Percentiles rank a stretch among this genome's conserved stretches.
Evolutionary conservation across 1,139 yeast genomes (phyloP).

Genomic region (Geotrichum carabidarum): DNA sequence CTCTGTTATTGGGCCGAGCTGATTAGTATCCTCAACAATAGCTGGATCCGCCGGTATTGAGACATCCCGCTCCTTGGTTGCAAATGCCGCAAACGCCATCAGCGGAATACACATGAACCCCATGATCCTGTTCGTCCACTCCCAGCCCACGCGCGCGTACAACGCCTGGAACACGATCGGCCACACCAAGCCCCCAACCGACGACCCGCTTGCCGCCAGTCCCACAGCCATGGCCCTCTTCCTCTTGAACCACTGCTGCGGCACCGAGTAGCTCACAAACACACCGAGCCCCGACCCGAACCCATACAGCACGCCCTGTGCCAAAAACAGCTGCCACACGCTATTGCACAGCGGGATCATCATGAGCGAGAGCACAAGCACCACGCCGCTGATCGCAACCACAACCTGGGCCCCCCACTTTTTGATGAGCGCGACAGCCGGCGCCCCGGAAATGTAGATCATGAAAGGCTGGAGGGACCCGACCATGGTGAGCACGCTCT

Average conservation of each 20-base stretch:
- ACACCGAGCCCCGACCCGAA: slow-evolving; percentile 40
- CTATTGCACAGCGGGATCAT: slow-evolving; percentile 48
- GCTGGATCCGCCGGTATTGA: background rate
- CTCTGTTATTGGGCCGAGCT: background rate
- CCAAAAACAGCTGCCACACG: slow-evolving; percentile 51
- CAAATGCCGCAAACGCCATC: slow-evolving; percentile 37
- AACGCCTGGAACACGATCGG: slow-evolving; percentile 42
- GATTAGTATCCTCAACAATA: background rate
- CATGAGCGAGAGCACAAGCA: slow-evolving; percentile 47
- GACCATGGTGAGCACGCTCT: slow-evolving; percentile 42
- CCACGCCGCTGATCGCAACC: slow-evolving; percentile 43
- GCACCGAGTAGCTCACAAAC: slow-evolving; percentile 28
- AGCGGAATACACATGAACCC: slow-evolving; percentile 44
- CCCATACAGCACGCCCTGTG: slow-evolving; percentile 52
- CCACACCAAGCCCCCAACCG: slow-evolving; percentile 59
- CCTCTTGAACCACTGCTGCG: slow-evolving; percentile 49
- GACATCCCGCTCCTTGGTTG: slow-evolving; percentile 22
- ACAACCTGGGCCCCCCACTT: slow-evolving; percentile 36
- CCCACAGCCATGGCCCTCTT: slow-evolving; percentile 56
- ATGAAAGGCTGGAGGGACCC: slow-evolving; percentile 51
- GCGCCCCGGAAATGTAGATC: slow-evolving; percentile 44
- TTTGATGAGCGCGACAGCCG: slow-evolving; percentile 52
- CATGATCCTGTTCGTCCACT: slow-evolving; percentile 48
- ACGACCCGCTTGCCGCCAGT: slow-evolving; percentile 55
- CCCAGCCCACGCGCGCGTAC: slow-evolving; percentile 43